phyloP scores from a whole-genome alignment of 441 rosid species.

The Gossypium lobatum region DNA sequence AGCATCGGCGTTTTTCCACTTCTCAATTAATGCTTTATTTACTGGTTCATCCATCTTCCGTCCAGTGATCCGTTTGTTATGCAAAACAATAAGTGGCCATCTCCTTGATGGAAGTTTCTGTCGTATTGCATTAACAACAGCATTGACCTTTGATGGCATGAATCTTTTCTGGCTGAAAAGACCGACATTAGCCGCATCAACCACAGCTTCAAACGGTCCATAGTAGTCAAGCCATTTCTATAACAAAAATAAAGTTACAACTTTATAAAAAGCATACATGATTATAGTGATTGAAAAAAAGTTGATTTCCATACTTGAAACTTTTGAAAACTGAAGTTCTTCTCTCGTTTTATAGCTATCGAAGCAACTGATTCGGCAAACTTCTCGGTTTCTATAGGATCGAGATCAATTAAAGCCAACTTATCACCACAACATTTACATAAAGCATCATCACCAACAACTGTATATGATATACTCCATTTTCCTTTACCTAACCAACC shows the following conservation, averaged over 20 bases:
- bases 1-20: conserved; percentile 57
- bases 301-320: conserved; percentile 44
- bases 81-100: conserved; percentile 69
- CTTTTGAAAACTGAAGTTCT: conserved; percentile 48
- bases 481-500: conserved; percentile 71
- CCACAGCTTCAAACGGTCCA: conserved; percentile 69
- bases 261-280: conserved; percentile 4
- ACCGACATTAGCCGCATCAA: conserved; percentile 65
- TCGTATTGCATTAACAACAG: conserved; percentile 50
- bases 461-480: conserved; percentile 39
- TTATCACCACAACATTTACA: conserved; percentile 57
- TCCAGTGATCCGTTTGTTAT: conserved; percentile 43
- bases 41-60: conserved; percentile 39
- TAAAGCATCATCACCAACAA: conserved; percentile 39
- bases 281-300: conserved; percentile 6
- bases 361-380: conserved; percentile 62
- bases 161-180: conserved; percentile 43
- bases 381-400: conserved; percentile 51
- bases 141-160: conserved; percentile 50
- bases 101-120: conserved; percentile 51
- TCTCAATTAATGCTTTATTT: conserved; percentile 40
- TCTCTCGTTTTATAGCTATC: conserved; percentile 50
- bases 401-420: conserved; percentile 55
- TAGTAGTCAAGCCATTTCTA: conserved; percentile 71
- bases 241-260: conserved; percentile 9